phyloP scores from a whole-genome alignment of 371 early-diverging fungal genomes.

The Apophysomyces sp. region DNA sequence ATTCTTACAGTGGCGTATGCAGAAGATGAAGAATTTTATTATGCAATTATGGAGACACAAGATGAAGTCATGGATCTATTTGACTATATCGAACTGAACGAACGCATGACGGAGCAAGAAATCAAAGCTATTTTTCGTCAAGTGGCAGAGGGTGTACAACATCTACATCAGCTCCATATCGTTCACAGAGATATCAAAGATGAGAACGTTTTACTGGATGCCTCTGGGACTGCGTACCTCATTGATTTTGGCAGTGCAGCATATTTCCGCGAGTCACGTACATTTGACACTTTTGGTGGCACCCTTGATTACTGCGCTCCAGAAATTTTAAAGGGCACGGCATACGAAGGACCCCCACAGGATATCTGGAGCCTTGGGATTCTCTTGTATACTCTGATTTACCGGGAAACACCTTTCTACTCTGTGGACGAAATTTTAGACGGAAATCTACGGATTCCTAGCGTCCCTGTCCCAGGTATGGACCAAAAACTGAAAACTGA shows the following conservation, averaged over 20 bases:
- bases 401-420: slow-evolving; percentile 82
- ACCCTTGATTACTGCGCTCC: slow-evolving; percentile 78
- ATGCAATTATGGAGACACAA: slow-evolving; percentile 64
- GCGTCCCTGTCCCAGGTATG: slow-evolving; percentile 61
- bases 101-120: slow-evolving; percentile 55
- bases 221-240: slow-evolving; percentile 53
- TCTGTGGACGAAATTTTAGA: slow-evolving; percentile 72
- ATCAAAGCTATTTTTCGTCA: slow-evolving; percentile 63
- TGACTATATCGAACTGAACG: slow-evolving; percentile 72
- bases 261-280: slow-evolving; percentile 56
- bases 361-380: slow-evolving; percentile 88
- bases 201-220: slow-evolving; percentile 73
- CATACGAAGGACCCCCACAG: slow-evolving; percentile 74
- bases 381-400: slow-evolving; percentile 77
- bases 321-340: slow-evolving; percentile 67
- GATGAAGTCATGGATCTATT: slow-evolving; percentile 74
- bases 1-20: slow-evolving; percentile 41
- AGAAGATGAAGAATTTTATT: slow-evolving; percentile 70
- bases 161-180: slow-evolving; percentile 67
- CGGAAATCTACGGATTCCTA: slow-evolving; percentile 61
- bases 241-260: slow-evolving; percentile 82
- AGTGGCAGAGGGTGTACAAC: slow-evolving; percentile 62
- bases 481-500: neutral
- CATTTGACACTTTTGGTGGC: slow-evolving; percentile 74
- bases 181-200: slow-evolving; percentile 83